Evolutionary conservation across 805 yeast genomes (phyloP), one percentile per base, ranked within the genome.

Genomic region (Ogataea henricii): DNA sequence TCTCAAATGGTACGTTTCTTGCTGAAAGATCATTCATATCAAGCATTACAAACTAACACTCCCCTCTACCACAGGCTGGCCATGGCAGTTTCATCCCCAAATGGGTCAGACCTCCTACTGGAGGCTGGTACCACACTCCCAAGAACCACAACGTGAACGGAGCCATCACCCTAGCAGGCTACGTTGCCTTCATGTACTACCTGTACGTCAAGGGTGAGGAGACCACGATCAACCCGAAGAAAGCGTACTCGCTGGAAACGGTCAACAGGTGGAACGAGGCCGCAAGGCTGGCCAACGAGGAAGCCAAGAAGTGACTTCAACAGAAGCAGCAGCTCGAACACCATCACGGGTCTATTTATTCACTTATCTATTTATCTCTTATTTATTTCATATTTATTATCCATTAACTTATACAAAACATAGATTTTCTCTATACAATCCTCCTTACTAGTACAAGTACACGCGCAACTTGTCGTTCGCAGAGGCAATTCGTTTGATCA

Each of bases 121-220:
- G 84, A 47, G 84, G 83, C 42, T 79, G 84, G 83, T 73, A 60
- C 62, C 73, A 73, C 58, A 72, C 74, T 13, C 84, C 84, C 16
- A 67, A 65, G 54, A 79, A 79, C 67, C 74, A 75, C 65, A 69
- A 68, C 47, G 52, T 64, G 20, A 79, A 79, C 59, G 72, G 79
- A 8, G 45, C 59, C 12, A 58, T 71, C 40, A 74, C 73, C 9
- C 64, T 70, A 16, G 69, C 67, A 10, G 77, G 76, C 1, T 65
- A 71, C 40, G 63, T 69, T 23, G 65, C 64, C 3, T 60, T 64
- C 6, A 55, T 70, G 17, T 62, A 60, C 36, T 62, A 61, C 25
- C 53, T 72, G 25, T 72, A 67, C 53, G 45, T 51, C 16, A 62
- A 72, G 20, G 78, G 77, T 41, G 72, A 69, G 55, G 60, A 62